These are phyloP conservation scores for Hygrophila difformis DNA, from an alignment of 257 asterid species.

Conservation along the genomic window DNA sequence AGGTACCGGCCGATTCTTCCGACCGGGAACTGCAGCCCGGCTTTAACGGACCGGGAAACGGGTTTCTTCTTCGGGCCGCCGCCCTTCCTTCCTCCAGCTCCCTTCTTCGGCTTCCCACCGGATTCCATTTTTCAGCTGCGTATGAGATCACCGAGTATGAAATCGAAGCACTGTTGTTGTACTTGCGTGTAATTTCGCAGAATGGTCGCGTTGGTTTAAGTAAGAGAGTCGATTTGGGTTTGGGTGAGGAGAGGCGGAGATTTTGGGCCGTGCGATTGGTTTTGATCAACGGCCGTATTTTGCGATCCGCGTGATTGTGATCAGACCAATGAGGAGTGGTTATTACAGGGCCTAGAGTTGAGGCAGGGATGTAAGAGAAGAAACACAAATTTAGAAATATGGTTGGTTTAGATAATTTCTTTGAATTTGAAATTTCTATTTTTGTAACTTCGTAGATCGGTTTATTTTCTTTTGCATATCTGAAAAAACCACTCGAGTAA, in stretches of 20 bases:
- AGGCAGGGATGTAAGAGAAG: not conserved
- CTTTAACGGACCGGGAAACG: conserved; percentile 23
- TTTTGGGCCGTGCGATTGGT: conserved; percentile 10
- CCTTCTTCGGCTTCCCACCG: conserved; percentile 15
- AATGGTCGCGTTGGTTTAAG: conserved; percentile 8
- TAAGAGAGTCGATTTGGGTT: not conserved
- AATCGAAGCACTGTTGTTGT: not conserved
- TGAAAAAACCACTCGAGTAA: too few relatives aligned
- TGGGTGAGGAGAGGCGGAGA: not conserved
- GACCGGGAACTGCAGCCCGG: conserved; percentile 55
- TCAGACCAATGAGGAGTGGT: conserved; percentile 5
- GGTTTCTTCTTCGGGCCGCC: conserved; percentile 27
- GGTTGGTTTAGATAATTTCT: too few relatives aligned
- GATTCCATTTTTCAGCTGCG: conserved; percentile 8
- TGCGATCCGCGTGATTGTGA: conserved; percentile 4
- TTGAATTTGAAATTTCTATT: too few relatives aligned
- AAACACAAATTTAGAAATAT: not conserved
- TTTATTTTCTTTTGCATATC: too few relatives aligned
- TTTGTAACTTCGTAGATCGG: too few relatives aligned
- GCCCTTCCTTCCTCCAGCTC: conserved; percentile 20
- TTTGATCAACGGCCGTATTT: conserved; percentile 8
- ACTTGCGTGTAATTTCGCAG: not conserved
- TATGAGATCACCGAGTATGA: not conserved
- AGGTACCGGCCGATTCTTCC: conserved; percentile 46
- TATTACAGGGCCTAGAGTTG: not conserved